Conservation (phyloP, 2,329 filamentous ascomycete genomes). For the Trichoderma sp. region DNA sequence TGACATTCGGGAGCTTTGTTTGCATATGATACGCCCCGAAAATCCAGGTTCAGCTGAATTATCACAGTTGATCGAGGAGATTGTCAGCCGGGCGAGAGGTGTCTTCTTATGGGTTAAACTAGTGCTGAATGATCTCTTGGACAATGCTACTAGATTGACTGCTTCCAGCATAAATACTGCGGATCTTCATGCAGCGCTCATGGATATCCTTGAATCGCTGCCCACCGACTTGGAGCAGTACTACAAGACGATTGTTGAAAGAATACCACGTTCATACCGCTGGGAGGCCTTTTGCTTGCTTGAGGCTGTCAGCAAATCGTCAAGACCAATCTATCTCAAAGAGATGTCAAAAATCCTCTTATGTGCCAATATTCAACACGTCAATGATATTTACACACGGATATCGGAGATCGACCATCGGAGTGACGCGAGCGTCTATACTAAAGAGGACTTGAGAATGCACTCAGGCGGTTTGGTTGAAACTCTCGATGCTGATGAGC, state of each 20-base stretch:
- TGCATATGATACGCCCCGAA: neutral
- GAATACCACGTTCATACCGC: neutral
- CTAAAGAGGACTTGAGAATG: neutral
- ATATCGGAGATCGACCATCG: neutral
- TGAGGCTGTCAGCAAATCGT: neutral
- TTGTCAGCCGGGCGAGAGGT: neutral
- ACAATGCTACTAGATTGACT: neutral
- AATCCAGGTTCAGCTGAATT: neutral
- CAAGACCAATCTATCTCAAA: neutral
- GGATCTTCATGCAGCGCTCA: neutral
- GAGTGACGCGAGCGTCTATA: neutral
- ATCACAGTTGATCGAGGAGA: neutral
- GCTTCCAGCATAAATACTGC: accelerated
- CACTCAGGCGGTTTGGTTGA: neutral
- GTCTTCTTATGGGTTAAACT: neutral
- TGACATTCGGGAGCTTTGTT: neutral
- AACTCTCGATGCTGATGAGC: neutral
- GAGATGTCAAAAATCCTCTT: neutral
- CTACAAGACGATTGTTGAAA: neutral
- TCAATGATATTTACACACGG: neutral
- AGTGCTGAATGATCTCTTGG: neutral
- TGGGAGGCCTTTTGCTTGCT: neutral
- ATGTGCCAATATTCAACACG: neutral
- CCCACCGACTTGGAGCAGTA: neutral
- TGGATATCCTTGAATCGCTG: neutral